These are phyloP conservation scores for Neonectria hederae DNA, from an alignment of 2,329 filamentous ascomycete species.

Conservation along the genomic window DNA sequence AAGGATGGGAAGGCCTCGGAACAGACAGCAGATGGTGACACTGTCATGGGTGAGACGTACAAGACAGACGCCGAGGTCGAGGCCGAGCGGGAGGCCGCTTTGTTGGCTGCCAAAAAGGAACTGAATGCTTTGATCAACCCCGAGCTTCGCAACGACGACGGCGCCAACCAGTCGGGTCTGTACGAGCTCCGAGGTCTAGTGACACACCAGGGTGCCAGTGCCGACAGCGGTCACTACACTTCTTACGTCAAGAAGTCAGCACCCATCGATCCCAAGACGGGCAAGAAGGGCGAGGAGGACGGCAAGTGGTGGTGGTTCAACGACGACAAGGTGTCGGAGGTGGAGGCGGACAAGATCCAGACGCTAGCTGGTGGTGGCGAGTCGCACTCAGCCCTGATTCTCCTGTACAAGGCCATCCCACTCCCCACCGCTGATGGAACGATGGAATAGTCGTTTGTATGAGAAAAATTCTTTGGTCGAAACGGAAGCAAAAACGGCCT, in stretches of 20 bases:
- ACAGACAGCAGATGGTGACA: conserved; percentile 67
- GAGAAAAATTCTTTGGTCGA: not conserved
- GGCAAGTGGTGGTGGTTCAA: conserved; percentile 99
- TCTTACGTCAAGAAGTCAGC: conserved; percentile 95
- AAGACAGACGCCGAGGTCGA: conserved; percentile 96
- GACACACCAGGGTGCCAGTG: conserved; percentile 95
- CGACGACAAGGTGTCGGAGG: conserved; percentile 95
- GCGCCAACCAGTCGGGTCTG: conserved; percentile 90
- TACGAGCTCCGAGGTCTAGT: conserved; percentile 95
- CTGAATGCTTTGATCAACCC: conserved; percentile 80
- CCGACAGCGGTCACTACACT: conserved; percentile 98
- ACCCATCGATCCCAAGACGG: conserved; percentile 75
- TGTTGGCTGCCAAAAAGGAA: conserved; percentile 87
- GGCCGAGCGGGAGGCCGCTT: conserved; percentile 78
- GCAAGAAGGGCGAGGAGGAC: conserved; percentile 82
- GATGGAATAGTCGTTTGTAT: conserved; percentile 35
- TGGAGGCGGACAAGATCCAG: conserved; percentile 90
- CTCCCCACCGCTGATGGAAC: conserved; percentile 66
- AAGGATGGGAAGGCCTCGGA: conserved; percentile 58
- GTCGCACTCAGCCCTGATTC: conserved; percentile 82
- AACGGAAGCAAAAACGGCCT: conserved; percentile 9
- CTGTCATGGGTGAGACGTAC: conserved; percentile 79
- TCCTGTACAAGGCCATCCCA: conserved; percentile 80
- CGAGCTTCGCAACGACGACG: conserved; percentile 77
- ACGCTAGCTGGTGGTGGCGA: conserved; percentile 89